A percentile compares a stretch with the other conserved stretches of the same genome.
phyloP scores from a whole-genome alignment of 441 rosid genomes.

The Kokia cookei region DNA sequence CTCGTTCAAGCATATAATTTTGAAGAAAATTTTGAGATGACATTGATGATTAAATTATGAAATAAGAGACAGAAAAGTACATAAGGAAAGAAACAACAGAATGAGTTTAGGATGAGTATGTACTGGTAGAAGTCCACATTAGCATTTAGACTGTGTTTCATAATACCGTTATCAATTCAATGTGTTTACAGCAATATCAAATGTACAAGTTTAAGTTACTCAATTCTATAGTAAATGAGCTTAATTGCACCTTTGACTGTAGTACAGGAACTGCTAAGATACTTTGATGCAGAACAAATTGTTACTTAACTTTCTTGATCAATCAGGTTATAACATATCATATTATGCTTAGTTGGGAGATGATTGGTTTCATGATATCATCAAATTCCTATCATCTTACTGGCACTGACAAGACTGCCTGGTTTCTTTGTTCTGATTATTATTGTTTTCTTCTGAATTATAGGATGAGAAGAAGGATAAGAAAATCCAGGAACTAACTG shows the following conservation, averaged over 20 bases:
- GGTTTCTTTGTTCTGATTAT: neutral
- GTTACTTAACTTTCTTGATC: neutral
- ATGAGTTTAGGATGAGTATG: neutral
- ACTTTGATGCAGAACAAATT: neutral
- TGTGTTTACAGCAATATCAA: too few relatives aligned
- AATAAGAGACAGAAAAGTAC: neutral
- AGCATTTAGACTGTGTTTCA: too few relatives aligned
- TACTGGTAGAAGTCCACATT: too few relatives aligned
- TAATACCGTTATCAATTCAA: too few relatives aligned
- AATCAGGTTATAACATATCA: neutral
- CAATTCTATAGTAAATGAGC: too few relatives aligned
- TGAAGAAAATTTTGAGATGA: neutral
- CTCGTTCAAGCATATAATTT: neutral
- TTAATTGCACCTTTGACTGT: too few relatives aligned
- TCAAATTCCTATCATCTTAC: neutral
- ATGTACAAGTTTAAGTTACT: too few relatives aligned
- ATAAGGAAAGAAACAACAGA: neutral
- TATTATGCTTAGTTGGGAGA: neutral
- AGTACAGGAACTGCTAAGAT: too few relatives aligned
- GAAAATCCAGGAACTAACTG: conserved; percentile 70
- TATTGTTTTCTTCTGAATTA: neutral
- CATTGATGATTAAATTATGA: neutral
- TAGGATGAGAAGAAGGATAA: conserved; percentile 70
- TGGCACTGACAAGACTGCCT: neutral
- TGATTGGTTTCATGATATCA: neutral